Evolutionary conservation across 1,139 yeast species (phyloP).

Genomic region (Scheffersomyces quercinus): DNA sequence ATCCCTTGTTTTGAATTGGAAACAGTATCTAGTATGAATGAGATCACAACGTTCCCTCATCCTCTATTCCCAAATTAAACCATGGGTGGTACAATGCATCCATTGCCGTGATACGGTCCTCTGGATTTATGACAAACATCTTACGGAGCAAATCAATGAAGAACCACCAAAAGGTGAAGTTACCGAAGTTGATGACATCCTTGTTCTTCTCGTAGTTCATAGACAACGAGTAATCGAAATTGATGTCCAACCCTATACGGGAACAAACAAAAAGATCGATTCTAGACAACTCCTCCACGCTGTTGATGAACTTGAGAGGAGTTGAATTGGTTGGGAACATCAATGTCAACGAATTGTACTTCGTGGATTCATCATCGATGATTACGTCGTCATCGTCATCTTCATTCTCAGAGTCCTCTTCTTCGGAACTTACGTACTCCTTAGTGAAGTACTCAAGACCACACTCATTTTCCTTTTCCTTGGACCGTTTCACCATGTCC

Average conservation of each 20-base stretch:
- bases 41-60: constrained; percentile 57
- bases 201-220: constrained; percentile 44
- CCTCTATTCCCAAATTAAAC: constrained; percentile 75
- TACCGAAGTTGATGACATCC: constrained; percentile 44
- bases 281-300: constrained; percentile 53
- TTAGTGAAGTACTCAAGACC: constrained; percentile 43
- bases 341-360: constrained; percentile 26
- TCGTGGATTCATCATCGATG: constrained; percentile 31
- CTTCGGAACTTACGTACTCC: constrained; percentile 15
- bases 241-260: constrained; percentile 41
- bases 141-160: constrained; percentile 66
- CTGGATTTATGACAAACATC: constrained; percentile 65
- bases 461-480: constrained; percentile 42
- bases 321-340: constrained; percentile 38
- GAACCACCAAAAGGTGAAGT: constrained; percentile 75
- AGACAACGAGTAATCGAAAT: constrained; percentile 42
- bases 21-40: too few species aligned
- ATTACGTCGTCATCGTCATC: constrained; percentile 26
- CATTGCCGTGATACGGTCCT: constrained; percentile 60
- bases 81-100: constrained; percentile 77
- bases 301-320: constrained; percentile 49
- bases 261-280: constrained; percentile 50
- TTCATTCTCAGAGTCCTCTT: constrained; percentile 21
- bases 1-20: too few species aligned
- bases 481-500: constrained; percentile 36